Evolutionary conservation across 352 stramenopile genomes (phyloP).

Genomic region (Pythium periplocum): DNA sequence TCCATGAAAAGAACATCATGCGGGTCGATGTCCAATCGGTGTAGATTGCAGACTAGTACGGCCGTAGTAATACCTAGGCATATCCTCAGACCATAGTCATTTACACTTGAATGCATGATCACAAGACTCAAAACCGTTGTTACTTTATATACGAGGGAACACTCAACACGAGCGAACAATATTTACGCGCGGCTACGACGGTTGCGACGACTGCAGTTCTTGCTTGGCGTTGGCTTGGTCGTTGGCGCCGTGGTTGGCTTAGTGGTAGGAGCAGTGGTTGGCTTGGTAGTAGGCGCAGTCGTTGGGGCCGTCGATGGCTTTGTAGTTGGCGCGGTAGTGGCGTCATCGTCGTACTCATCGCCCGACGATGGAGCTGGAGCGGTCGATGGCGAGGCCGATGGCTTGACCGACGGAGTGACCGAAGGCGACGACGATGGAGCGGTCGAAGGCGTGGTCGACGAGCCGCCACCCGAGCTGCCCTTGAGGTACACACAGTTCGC

Average conservation of each 20-base stretch:
- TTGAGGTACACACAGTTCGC: constrained; percentile 47
- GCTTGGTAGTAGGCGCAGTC: constrained; percentile 1
- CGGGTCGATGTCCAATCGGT: too few species aligned
- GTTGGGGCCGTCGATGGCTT: constrained; percentile 3
- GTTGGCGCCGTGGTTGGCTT: background rate
- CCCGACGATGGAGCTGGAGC: constrained; percentile 12
- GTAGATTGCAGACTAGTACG: too few species aligned
- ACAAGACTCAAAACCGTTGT: too few species aligned
- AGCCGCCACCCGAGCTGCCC: constrained; percentile 12
- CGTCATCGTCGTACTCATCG: constrained; percentile 2
- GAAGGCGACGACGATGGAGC: constrained; percentile 2
- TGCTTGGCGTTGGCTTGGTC: constrained; percentile 1
- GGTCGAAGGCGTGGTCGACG: constrained; percentile 4
- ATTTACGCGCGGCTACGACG: constrained; percentile 9
- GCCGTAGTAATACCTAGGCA: too few species aligned
- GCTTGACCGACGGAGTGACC: constrained; percentile 1
- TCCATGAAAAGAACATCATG: too few species aligned
- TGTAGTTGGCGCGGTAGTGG: background rate
- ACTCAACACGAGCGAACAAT: background rate
- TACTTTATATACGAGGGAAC: too few species aligned
- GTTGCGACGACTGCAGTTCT: constrained; percentile 6
- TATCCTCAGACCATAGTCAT: too few species aligned
- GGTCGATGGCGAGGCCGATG: background rate
- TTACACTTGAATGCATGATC: too few species aligned
- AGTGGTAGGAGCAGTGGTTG: background rate